Evolutionary conservation across 768 basidiomycete species (phyloP), one percentile per base, ranked within the genome.

Genomic region (Lactifluus pinguis): DNA sequence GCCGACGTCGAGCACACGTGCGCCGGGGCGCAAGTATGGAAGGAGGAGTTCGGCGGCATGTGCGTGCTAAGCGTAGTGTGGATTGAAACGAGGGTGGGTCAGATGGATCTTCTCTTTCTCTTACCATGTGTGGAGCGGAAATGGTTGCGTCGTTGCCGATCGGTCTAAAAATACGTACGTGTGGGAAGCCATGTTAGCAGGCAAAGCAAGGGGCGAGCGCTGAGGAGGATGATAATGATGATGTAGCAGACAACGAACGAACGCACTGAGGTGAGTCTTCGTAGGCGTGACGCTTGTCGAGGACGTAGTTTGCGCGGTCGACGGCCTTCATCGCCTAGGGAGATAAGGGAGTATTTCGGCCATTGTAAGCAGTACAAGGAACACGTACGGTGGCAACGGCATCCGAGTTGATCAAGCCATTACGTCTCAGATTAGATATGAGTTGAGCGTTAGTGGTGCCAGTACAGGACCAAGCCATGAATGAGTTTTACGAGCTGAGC

Each of bases 91-190:
- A 34, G 32, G 32, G 32, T 34, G 32, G 32, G 32, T 25, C 1
- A 25, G 32, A 34, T 34, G 32, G 32, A 38, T 38, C 11, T 38
- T 38, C 11, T 21, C 17, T 45, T 47, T 10, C 34, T 47, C 25
- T 45, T 30, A 56, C 61, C 61, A 62, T 62, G 70, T 99, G 95
- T 1, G 95, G 95, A 0, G 95, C 95, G 42, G 89, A 92, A 63
- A 99, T 98, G 0, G 95, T 99, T 14, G 94, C 95, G 13, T 84
- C 86, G 68, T 87, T 80, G 2, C 89, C 88, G 54, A 94, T 93
- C 17, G 89, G 67, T 39, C 62, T 61, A 17, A 13, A 25, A 49
- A 34, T 25, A 63, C 17, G 50, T 47, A 11, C 25, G 13, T 38
- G 6, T 10, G 38, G 38, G 10, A 6, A 36, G 38, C 38, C 8